phyloP scores from a whole-genome alignment of 2,329 filamentous ascomycete species.

The Cyclaneusma minus region DNA sequence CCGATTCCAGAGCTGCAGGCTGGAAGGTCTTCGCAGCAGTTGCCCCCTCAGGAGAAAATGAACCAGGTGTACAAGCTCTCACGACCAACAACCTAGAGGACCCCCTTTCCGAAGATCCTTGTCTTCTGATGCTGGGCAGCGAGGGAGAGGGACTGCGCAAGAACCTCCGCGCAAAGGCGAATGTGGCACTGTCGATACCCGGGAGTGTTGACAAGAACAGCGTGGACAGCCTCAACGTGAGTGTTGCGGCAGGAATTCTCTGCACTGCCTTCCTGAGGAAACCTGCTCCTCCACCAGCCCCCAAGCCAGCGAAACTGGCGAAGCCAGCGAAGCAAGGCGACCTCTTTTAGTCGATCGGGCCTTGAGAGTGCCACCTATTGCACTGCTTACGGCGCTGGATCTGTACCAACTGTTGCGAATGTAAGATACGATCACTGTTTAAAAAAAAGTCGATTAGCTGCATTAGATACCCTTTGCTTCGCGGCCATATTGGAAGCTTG shows the following conservation, averaged over 20 bases:
- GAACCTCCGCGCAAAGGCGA: conserved; percentile 47
- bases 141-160: conserved; percentile 62
- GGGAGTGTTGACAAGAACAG: conserved; percentile 26
- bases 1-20: conserved; percentile 48
- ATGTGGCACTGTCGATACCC: conserved; percentile 51
- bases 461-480: no score
- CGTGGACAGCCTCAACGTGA: conserved; percentile 89
- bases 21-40: conserved; percentile 78
- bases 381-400: no score
- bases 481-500: no score
- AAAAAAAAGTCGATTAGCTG: no score
- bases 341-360: no score
- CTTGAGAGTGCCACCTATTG: no score
- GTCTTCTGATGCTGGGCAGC: conserved; percentile 68
- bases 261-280: conserved; percentile 48
- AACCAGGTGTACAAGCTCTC: conserved; percentile 19
- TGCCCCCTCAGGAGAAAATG: conserved; percentile 26
- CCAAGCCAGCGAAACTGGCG: no score
- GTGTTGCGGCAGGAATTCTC: conserved; percentile 69
- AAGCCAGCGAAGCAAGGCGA: no score
- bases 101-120: conserved; percentile 45
- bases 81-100: conserved; percentile 35
- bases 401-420: no score
- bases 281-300: no score
- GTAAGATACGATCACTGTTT: no score